These are phyloP conservation scores for Infundibulicybe gibba DNA, from an alignment of 768 basidiomycete genomes.

Conservation along the genomic window DNA sequence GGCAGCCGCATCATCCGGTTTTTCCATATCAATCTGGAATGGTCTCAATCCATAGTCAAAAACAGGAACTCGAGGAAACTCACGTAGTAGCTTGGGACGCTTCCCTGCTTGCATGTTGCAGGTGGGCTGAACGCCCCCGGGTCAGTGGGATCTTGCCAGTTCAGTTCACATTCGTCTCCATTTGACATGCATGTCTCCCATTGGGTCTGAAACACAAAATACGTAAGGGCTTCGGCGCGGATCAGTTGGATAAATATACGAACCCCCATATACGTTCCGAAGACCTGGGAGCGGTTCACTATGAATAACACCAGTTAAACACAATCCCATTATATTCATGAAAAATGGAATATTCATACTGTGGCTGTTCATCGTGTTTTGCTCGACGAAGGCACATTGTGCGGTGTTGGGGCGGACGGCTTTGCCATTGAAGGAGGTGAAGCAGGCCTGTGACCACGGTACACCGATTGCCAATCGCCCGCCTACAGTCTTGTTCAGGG, in stretches of 20 bases:
- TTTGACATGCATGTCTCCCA: constrained; percentile 39
- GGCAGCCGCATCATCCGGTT: constrained; percentile 33
- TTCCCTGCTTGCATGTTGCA: constrained; percentile 20
- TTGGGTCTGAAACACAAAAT: constrained; percentile 15
- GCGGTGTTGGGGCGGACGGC: no score
- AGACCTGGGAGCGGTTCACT: constrained; percentile 11
- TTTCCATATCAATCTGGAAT: constrained; percentile 36
- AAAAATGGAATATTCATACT: constrained; percentile 3
- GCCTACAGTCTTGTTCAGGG: constrained; percentile 8
- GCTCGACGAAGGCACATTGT: no score
- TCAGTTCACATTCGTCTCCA: constrained; percentile 28
- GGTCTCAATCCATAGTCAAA: no score
- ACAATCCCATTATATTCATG: not conserved
- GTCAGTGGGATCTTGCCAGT: constrained; percentile 19
- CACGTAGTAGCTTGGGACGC: constrained; percentile 25
- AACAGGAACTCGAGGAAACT: not conserved
- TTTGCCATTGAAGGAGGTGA: constrained; percentile 1
- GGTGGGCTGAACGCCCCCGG: constrained; percentile 14
- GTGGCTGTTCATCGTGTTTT: constrained; percentile 3
- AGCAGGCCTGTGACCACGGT: constrained; percentile 11
- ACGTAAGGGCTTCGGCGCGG: no score
- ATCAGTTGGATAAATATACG: no score
- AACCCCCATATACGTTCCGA: constrained; percentile 11
- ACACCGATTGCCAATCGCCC: constrained; percentile 9
- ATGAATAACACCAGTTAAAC: not conserved